phyloP scores from a whole-genome alignment of 306 rosid genomes.

The Casuarina equisetifolia region DNA sequence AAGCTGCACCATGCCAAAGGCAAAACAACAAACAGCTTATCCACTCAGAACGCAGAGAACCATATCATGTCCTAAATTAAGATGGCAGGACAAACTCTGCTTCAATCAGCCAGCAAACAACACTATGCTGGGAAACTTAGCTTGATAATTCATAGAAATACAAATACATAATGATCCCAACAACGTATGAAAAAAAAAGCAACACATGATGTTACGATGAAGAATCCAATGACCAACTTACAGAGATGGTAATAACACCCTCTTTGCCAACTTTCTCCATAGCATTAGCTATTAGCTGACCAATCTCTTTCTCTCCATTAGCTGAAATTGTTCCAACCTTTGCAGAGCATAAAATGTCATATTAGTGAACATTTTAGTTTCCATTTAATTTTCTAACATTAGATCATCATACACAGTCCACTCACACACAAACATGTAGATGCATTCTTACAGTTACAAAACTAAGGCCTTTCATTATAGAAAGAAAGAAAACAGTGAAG shows the following conservation, averaged over 20 bases:
- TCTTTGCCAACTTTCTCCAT: constrained; percentile 66
- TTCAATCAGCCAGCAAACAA: not conserved
- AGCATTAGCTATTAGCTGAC: constrained; percentile 58
- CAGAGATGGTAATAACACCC: constrained; percentile 50
- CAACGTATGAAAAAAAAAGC: not conserved
- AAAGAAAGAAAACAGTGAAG: not conserved
- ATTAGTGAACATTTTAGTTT: not conserved
- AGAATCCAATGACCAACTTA: constrained; percentile 26
- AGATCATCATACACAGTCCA: not conserved
- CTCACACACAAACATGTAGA: not conserved
- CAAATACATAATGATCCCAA: not conserved
- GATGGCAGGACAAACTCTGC: not conserved
- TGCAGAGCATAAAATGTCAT: not conserved
- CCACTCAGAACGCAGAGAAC: not conserved
- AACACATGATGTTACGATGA: not conserved
- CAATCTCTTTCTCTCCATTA: constrained; percentile 59
- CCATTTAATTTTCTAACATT: not conserved
- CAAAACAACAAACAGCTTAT: not conserved
- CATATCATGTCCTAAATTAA: not conserved
- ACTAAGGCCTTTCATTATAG: not conserved
- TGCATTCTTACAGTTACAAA: not conserved
- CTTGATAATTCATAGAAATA: not conserved
- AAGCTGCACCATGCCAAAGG: not conserved
- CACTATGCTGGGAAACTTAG: not conserved
- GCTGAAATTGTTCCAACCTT: constrained; percentile 66